Evolutionary conservation across 768 basidiomycete species (phyloP).

Genomic region (Sutorius australiensis): DNA sequence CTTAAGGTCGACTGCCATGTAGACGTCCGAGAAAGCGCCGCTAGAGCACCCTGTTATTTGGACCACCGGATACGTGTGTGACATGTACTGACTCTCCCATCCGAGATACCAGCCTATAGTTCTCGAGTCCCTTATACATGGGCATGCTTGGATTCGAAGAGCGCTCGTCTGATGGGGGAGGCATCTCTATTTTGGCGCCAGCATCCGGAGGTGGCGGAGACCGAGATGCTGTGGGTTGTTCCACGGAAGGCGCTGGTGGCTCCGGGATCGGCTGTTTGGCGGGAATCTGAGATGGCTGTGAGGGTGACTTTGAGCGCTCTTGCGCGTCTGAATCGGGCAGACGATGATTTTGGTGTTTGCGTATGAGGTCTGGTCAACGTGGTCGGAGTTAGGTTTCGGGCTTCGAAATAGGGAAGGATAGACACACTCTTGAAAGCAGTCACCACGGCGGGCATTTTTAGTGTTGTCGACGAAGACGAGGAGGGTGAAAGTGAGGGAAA

Average conservation of each 20-base stretch:
- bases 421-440: conserved; percentile 83
- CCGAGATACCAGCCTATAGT: conserved; percentile 71
- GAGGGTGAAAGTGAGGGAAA: neutral
- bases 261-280: conserved; percentile 37
- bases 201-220: conserved; percentile 20
- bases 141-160: conserved; percentile 77
- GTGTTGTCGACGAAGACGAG: conserved; percentile 5
- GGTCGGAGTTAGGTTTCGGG: conserved; percentile 18
- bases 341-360: conserved; percentile 66
- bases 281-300: conserved; percentile 21
- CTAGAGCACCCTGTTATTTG: conserved; percentile 36
- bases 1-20: conserved; percentile 78
- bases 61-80: conserved; percentile 1
- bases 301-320: conserved; percentile 13
- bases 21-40: conserved; percentile 99
- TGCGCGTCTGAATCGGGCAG: conserved; percentile 34
- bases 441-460: conserved; percentile 67
- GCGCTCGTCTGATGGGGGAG: conserved; percentile 72
- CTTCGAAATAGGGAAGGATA: conserved; percentile 1
- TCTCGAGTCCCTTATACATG: conserved; percentile 78
- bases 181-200: conserved; percentile 17
- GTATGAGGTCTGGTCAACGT: conserved; percentile 60
- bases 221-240: conserved; percentile 34
- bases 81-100: conserved; percentile 82
- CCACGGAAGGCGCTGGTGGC: conserved; percentile 32